phyloP scores from a whole-genome alignment of 208 protist species.

The Wallacemonas sp. region DNA sequence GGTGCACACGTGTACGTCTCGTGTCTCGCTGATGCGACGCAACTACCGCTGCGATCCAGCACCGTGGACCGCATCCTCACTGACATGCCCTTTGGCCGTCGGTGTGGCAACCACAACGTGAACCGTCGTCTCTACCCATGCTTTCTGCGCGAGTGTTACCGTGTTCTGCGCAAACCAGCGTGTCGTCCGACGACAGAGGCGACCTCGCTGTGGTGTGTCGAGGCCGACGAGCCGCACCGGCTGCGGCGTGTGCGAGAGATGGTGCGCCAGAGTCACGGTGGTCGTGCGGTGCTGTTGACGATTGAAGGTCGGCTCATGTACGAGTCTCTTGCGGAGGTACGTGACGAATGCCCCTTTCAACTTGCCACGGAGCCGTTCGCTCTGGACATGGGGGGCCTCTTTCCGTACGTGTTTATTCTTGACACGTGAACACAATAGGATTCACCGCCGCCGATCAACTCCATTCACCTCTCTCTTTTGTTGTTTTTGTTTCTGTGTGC shows the following conservation, averaged over 20 bases:
- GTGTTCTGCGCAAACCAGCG: constrained; percentile 24
- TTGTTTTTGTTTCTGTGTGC: not conserved
- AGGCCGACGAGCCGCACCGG: not conserved
- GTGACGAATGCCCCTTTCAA: constrained; percentile 26
- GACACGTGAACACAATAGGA: too few relatives aligned
- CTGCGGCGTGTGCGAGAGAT: constrained; percentile 4
- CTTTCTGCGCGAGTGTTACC: constrained; percentile 45
- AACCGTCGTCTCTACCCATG: constrained; percentile 52
- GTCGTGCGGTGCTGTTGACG: constrained; percentile 60
- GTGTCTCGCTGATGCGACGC: constrained; percentile 39
- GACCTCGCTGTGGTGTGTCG: not conserved
- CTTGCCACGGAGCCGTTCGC: constrained; percentile 33
- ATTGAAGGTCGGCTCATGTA: constrained; percentile 45
- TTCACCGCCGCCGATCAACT: too few relatives aligned
- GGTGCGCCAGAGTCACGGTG: not conserved
- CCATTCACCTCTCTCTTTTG: too few relatives aligned
- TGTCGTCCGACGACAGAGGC: not conserved
- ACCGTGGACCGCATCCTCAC: constrained; percentile 58
- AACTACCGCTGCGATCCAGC: constrained; percentile 30
- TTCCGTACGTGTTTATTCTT: constrained; percentile 58
- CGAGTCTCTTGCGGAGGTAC: constrained; percentile 23
- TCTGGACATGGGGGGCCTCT: constrained; percentile 51
- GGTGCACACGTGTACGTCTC: constrained; percentile 3
- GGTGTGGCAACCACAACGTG: constrained; percentile 51
- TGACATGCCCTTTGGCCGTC: constrained; percentile 67